Evolutionary conservation across 805 yeast genomes (phyloP).

Genomic region (Myxozyma neglecta): DNA sequence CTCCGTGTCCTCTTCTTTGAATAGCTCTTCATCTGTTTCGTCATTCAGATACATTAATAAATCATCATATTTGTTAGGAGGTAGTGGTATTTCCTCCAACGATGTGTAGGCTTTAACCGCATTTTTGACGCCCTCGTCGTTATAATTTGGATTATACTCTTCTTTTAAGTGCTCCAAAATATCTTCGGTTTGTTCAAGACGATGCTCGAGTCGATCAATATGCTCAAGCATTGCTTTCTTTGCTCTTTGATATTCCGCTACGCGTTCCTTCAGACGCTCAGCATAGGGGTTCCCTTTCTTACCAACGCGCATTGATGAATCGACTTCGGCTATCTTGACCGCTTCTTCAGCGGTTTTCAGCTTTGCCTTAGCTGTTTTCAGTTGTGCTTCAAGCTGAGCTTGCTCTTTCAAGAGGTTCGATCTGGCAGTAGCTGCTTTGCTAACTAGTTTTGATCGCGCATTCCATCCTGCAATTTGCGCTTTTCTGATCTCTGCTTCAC

Average conservation of each 20-base stretch:
- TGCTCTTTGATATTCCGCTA: slow-evolving; percentile 25
- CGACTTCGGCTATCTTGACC: slow-evolving; percentile 36
- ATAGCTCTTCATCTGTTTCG: slow-evolving; percentile 18
- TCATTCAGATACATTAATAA: background rate
- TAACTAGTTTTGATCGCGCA: slow-evolving; percentile 40
- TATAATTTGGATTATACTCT: slow-evolving; percentile 78
- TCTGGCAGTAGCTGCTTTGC: slow-evolving; percentile 36
- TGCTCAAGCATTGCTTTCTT: slow-evolving; percentile 7
- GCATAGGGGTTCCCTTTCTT: slow-evolving; percentile 12
- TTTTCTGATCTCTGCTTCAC: slow-evolving; percentile 30
- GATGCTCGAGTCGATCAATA: slow-evolving; percentile 15
- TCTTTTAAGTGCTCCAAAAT: slow-evolving; percentile 52
- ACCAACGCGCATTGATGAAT: slow-evolving; percentile 14
- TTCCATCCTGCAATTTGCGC: slow-evolving; percentile 42
- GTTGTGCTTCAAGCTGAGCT: slow-evolving; percentile 31
- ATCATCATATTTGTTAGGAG: background rate
- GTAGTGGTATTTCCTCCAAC: slow-evolving; percentile 34
- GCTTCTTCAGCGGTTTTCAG: slow-evolving; percentile 37
- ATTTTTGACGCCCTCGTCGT: slow-evolving; percentile 80
- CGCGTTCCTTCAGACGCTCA: slow-evolving; percentile 16
- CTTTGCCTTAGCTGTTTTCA: slow-evolving; percentile 31
- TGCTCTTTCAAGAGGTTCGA: slow-evolving; percentile 31
- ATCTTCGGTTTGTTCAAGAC: slow-evolving; percentile 28
- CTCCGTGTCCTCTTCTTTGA: slow-evolving; percentile 10
- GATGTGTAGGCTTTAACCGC: slow-evolving; percentile 53